Evolutionary conservation across 169 alveolate genomes (phyloP).

Genomic region (Theileria luwenshuni): DNA sequence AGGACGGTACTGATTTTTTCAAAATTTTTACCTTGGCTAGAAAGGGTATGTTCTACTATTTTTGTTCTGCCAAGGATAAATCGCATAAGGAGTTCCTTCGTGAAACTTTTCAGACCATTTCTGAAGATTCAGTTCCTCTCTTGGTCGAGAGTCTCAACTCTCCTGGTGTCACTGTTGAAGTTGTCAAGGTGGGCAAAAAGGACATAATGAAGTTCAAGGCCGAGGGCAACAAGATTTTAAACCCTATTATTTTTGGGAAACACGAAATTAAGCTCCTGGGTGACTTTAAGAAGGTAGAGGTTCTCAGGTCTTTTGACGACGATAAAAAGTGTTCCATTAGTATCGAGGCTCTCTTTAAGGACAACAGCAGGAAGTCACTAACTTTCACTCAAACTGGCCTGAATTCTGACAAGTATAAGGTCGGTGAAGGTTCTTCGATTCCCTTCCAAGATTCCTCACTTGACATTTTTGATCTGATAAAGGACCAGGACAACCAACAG

Average conservation of each 20-base stretch:
- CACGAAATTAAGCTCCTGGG: slow-evolving; percentile 48
- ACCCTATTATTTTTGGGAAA: slow-evolving; percentile 57
- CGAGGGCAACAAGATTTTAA: background rate
- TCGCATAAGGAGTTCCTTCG: background rate
- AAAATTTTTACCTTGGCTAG: slow-evolving; percentile 12
- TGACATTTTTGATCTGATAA: background rate
- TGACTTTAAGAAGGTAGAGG: slow-evolving; percentile 1
- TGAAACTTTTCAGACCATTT: background rate
- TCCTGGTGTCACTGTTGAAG: background rate
- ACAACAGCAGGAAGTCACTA: background rate
- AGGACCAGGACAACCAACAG: background rate
- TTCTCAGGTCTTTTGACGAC: slow-evolving; percentile 10
- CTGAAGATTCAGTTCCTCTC: background rate
- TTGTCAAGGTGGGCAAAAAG: slow-evolving; percentile 20
- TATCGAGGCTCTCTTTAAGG: slow-evolving; percentile 1
- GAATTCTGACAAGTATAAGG: slow-evolving; percentile 1
- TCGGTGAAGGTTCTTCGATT: background rate
- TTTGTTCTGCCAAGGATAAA: background rate
- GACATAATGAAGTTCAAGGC: slow-evolving; percentile 17
- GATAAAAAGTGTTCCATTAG: background rate
- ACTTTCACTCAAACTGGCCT: slow-evolving; percentile 8
- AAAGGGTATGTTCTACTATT: slow-evolving; percentile 7
- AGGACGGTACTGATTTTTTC: background rate
- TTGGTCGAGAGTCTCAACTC: slow-evolving; percentile 29
- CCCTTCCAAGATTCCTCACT: slow-evolving; percentile 15